Evolutionary conservation across 1,284 basidiomycete species (phyloP).

Genomic region (Rhodotorula sp.): DNA sequence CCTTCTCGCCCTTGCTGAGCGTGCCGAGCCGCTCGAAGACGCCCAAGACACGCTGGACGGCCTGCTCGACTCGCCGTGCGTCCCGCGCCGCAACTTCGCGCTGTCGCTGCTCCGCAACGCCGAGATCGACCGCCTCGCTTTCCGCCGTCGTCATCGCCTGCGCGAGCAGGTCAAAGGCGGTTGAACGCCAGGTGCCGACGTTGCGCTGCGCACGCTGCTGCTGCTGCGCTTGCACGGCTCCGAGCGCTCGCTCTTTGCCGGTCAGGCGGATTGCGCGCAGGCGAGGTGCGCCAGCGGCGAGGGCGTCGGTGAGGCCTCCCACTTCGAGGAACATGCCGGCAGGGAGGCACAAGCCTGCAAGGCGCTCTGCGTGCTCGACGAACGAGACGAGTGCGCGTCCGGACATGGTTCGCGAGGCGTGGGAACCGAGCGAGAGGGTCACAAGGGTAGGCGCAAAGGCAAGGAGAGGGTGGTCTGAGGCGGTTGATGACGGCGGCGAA

Average conservation of each 20-base stretch:
- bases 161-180: neutral
- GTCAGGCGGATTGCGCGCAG: neutral
- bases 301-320: neutral
- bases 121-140: neutral
- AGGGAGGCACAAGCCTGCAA: neutral
- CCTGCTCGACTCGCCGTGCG: too few species aligned
- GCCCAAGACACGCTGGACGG: too few species aligned
- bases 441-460: neutral
- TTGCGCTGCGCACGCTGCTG: neutral
- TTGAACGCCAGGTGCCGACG: neutral
- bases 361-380: neutral
- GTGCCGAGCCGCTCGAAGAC: too few species aligned
- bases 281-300: neutral
- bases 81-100: too few species aligned
- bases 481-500: accelerated
- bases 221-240: neutral
- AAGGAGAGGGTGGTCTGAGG: neutral
- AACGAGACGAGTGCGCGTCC: neutral
- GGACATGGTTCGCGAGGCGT: neutral
- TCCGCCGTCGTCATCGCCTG: neutral
- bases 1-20: too few species aligned
- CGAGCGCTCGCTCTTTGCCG: neutral
- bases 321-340: neutral
- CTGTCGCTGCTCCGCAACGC: too few species aligned
- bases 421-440: neutral